Conservation (phyloP, 2,329 filamentous ascomycete species). For the Fusarium protoensiforme region DNA sequence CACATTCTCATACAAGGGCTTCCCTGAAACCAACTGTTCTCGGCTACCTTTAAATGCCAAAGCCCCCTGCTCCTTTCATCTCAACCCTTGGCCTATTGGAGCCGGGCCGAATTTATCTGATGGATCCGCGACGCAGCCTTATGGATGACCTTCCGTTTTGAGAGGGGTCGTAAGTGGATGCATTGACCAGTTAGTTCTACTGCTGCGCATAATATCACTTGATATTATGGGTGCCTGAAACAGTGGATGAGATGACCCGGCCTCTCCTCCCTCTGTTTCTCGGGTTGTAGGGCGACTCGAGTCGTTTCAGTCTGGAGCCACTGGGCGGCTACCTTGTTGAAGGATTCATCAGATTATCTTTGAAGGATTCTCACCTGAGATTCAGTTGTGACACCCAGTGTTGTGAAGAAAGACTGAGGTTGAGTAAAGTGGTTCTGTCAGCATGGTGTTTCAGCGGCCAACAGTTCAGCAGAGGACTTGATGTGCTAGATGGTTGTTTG, state of each 20-base stretch:
- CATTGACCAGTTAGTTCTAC: background rate
- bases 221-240: background rate
- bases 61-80: constrained; percentile 35
- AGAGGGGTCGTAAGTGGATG: background rate
- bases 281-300: background rate
- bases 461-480: background rate
- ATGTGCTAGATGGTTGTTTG: background rate
- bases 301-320: background rate
- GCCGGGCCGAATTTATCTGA: constrained; percentile 16
- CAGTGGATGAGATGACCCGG: background rate
- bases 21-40: background rate
- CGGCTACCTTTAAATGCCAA: background rate
- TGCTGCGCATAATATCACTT: background rate
- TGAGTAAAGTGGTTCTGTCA: background rate
- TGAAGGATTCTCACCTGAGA: constrained; percentile 19
- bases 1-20: constrained; percentile 23
- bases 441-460: background rate
- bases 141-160: background rate
- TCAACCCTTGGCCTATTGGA: constrained; percentile 13
- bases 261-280: accelerated
- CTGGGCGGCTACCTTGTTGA: background rate
- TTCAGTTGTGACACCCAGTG: background rate
- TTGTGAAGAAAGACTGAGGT: background rate
- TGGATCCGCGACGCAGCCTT: background rate
- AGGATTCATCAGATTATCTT: background rate